phyloP scores from a whole-genome alignment of 1,284 basidiomycete genomes.

The Rhodotorula sp. region DNA sequence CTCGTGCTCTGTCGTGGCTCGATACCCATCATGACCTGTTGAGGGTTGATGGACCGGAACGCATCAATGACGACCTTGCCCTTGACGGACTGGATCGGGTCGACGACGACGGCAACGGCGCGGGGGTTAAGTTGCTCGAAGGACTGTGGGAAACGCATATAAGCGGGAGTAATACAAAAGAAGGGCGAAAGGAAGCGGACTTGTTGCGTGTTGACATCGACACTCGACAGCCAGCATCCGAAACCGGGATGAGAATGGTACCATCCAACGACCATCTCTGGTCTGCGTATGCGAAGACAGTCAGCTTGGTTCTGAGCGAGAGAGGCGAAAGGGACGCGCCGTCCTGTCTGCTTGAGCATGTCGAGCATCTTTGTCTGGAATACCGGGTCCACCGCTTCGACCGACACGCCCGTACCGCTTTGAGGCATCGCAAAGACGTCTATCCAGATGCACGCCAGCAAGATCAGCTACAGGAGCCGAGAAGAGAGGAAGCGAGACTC shows the following conservation, averaged over 20 bases:
- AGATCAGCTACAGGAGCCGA: background rate
- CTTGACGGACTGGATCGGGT: conserved; percentile 99
- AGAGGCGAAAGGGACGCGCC: conserved; percentile 57
- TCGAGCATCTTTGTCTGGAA: conserved; percentile 99
- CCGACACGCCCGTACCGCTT: conserved; percentile 95
- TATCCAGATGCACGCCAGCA: conserved; percentile 5
- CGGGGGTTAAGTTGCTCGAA: conserved; percentile 94
- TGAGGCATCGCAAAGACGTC: conserved; percentile 99
- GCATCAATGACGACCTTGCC: conserved; percentile 91
- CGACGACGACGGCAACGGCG: conserved; percentile 95
- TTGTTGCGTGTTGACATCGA: conserved; percentile 99
- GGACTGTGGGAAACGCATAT: conserved; percentile 58
- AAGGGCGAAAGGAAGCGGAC: conserved; percentile 52
- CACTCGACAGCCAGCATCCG: conserved; percentile 97
- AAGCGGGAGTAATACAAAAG: background rate
- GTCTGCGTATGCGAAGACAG: conserved; percentile 57
- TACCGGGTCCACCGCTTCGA: conserved; percentile 98
- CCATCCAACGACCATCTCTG: conserved; percentile 99
- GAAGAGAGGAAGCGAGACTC: background rate
- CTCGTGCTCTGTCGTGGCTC: conserved; percentile 97
- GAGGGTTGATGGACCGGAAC: conserved; percentile 91
- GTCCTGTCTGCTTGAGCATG: conserved; percentile 98
- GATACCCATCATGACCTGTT: conserved; percentile 74
- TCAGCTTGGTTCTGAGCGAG: background rate
- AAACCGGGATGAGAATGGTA: conserved; percentile 99